Evolutionary conservation across 441 rosid species (phyloP).

Genomic region (Raphanus hybrid): DNA sequence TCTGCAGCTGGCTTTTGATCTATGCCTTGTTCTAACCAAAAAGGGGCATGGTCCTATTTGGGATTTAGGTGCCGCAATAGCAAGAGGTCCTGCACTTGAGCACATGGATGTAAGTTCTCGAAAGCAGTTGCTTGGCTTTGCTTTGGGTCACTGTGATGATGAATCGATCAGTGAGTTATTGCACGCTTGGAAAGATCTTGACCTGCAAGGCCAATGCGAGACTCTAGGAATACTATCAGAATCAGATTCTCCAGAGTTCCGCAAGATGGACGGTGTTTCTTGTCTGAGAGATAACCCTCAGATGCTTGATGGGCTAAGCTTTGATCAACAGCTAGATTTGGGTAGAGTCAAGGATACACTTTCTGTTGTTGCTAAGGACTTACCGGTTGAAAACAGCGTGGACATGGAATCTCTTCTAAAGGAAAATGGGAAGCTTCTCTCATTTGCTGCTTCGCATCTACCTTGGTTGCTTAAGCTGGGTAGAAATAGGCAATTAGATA

Average conservation of each 20-base stretch:
- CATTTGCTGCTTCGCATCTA: constrained; percentile 79
- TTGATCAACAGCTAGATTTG: constrained; percentile 55
- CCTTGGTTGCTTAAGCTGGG: constrained; percentile 95
- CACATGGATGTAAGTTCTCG: constrained; percentile 81
- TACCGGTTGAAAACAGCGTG: constrained; percentile 58
- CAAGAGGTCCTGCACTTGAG: constrained; percentile 96
- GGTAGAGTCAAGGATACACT: constrained; percentile 56
- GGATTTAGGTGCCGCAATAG: constrained; percentile 99
- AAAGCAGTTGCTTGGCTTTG: constrained; percentile 88
- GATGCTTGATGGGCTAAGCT: constrained; percentile 51
- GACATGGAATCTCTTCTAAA: constrained; percentile 66
- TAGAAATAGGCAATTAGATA: constrained; percentile 52
- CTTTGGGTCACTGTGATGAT: constrained; percentile 93
- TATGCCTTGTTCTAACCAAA: constrained; percentile 80
- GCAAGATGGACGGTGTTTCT: constrained; percentile 51
- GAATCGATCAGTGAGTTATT: constrained; percentile 94
- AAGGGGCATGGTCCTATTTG: constrained; percentile 96
- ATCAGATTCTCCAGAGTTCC: constrained; percentile 54
- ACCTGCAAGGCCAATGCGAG: constrained; percentile 88
- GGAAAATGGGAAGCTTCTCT: constrained; percentile 80
- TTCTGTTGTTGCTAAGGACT: constrained; percentile 66
- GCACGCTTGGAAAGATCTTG: constrained; percentile 98
- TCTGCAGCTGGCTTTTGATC: constrained; percentile 97
- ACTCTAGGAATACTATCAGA: constrained; percentile 64
- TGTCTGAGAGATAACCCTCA: constrained; percentile 48